Evolutionary conservation across 805 yeast genomes (phyloP).

Genomic region (Metschnikowia reukaufii): DNA sequence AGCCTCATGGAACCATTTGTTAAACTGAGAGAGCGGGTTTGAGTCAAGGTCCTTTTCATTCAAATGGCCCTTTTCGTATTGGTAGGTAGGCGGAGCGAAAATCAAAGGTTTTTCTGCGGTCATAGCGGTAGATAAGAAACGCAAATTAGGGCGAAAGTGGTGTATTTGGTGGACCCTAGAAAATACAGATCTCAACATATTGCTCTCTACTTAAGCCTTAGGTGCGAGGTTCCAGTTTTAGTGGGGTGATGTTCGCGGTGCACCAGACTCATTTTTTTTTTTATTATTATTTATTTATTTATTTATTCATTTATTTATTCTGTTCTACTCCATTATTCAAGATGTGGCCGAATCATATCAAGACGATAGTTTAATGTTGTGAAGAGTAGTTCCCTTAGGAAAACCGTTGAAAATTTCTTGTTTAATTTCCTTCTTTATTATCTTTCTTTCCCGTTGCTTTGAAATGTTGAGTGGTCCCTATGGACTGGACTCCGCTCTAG

Average conservation of each 20-base stretch:
- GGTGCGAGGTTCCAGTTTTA: background rate
- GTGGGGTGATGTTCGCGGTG: background rate
- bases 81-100: conserved; percentile 87
- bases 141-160: background rate
- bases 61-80: conserved; percentile 69
- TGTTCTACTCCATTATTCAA: too few species aligned
- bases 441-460: too few species aligned
- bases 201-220: background rate
- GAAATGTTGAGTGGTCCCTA: too few species aligned
- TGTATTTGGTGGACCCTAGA: background rate
- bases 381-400: too few species aligned
- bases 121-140: conserved; percentile 8
- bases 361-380: too few species aligned
- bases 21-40: conserved; percentile 77
- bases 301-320: too few species aligned
- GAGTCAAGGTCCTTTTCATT: conserved; percentile 50
- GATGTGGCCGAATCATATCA: too few species aligned
- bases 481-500: too few species aligned
- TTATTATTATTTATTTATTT: too few species aligned
- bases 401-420: too few species aligned
- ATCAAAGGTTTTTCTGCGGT: conserved; percentile 31
- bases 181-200: background rate
- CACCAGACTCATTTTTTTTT: background rate
- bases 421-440: too few species aligned
- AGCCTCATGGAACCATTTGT: conserved; percentile 83